phyloP scores from a whole-genome alignment of 257 asterid species.

The Solanum pennellii region DNA sequence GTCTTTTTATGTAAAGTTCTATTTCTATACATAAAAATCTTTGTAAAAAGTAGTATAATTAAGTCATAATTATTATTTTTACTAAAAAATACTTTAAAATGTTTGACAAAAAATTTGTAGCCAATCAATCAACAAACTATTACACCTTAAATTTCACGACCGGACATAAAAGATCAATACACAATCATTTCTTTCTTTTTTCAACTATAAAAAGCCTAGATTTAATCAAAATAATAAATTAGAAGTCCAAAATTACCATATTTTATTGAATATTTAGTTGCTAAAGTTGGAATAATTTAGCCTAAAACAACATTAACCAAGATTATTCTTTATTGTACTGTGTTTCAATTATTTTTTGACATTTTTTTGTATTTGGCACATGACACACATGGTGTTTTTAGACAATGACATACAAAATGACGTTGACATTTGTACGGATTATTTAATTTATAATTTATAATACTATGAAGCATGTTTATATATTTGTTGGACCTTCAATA shows the following conservation, averaged over 20 bases:
- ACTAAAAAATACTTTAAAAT: not conserved
- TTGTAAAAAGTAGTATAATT: not conserved
- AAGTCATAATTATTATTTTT: no score
- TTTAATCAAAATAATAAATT: not conserved
- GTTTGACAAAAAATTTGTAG: not conserved
- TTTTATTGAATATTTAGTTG: not conserved
- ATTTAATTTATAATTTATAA: not conserved
- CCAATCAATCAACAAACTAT: not conserved
- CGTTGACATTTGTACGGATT: not conserved
- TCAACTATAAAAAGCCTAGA: not conserved
- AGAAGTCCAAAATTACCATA: not conserved
- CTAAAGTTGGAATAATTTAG: not conserved
- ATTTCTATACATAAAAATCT: not conserved
- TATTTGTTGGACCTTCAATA: not conserved
- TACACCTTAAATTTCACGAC: not conserved
- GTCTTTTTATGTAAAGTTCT: not conserved
- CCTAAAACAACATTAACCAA: not conserved
- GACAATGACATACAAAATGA: slow-evolving; percentile 1
- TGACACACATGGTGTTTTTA: not conserved
- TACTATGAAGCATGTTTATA: not conserved
- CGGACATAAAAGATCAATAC: not conserved
- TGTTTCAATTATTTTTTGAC: not conserved
- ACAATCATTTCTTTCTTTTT: no score
- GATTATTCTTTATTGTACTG: not conserved
- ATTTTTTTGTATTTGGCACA: not conserved